Evolutionary conservation across 768 basidiomycete genomes (phyloP), one percentile per base, ranked within the genome.

Genomic region (Basidioascus undulatus): DNA sequence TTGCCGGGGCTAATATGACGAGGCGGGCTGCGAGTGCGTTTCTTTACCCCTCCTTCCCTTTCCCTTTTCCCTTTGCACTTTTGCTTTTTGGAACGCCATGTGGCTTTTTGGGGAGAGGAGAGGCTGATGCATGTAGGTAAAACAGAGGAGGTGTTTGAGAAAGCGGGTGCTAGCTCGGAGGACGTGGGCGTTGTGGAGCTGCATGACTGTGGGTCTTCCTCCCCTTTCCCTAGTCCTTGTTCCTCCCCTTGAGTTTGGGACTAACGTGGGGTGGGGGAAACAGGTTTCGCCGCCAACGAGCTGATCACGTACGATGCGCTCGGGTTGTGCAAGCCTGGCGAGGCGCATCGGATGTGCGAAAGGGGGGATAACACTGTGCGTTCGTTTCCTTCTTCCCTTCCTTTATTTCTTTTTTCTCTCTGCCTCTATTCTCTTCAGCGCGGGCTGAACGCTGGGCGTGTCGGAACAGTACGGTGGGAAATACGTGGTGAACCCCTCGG

Each of bases 101-200:
- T n/a, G n/a, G n/a, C n/a, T n/a, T n/a, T n/a, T n/a, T n/a, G n/a
- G n/a, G n/a, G n/a, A n/a, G n/a, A n/a, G n/a, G n/a, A n/a, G n/a
- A n/a, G n/a, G n/a, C n/a, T n/a, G n/a, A n/a, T n/a, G n/a, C n/a
- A n/a, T n/a, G n/a, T n/a, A n/a, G n/a, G n/a, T n/a, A n/a, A n/a
- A n/a, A n/a, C n/a, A n/a, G 69, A 78, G 50, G 61, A 71, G 39
- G 75, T 71, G 1, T 84, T 80, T 53, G 57, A 59, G 32, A 63
- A 74, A 32, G 79, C 80, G 12, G 76, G 76, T 3, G 73, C 81
- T 48, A 76, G 62, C 5, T 60, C 79, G 33, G 70, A 78, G 43
- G 66, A 75, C 43, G 73, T 84, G 12, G 76, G 76, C n/a, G 78
- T 83, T 0, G 59, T 84, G 6, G 82, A 86, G 54, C 62, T 84